Conservation (phyloP, 257 asterid species). For the Oldenlandia corymbosa region DNA sequence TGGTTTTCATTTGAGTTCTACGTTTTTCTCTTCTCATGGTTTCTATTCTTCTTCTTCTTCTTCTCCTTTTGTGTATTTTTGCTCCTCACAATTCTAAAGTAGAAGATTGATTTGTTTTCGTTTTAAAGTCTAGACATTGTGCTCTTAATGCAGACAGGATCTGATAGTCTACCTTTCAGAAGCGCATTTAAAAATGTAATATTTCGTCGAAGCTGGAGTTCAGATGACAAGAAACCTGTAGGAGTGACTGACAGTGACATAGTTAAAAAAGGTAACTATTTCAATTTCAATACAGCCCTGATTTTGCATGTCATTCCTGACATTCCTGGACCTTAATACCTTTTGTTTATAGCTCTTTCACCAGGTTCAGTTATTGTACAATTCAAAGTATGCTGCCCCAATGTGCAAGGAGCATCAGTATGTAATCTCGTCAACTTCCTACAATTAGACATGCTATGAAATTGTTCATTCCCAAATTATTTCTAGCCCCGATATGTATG, state of each 20-base stretch:
- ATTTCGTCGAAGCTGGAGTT: conserved; percentile 44
- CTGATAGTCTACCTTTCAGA: conserved; percentile 71
- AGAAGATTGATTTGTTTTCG: background rate
- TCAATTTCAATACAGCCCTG: conserved; percentile 1
- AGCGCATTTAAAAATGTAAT: conserved; percentile 93
- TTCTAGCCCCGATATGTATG: background rate
- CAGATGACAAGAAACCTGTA: conserved; percentile 41
- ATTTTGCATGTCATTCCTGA: conserved; percentile 5
- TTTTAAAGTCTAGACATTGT: conserved; percentile 9
- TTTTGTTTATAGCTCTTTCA: conserved; percentile 22
- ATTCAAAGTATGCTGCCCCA: conserved; percentile 83
- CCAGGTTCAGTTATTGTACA: conserved; percentile 69
- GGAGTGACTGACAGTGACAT: conserved; percentile 31
- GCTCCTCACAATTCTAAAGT: background rate
- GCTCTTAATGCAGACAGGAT: conserved; percentile 57
- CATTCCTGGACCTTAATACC: conserved; percentile 4
- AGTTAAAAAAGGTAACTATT: conserved; percentile 48
- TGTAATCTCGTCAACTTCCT: conserved; percentile 23
- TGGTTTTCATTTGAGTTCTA: no score
- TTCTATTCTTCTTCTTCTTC: no score
- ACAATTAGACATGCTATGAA: background rate
- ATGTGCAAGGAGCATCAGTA: conserved; percentile 70
- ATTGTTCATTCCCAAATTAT: background rate
- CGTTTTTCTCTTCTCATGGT: background rate
- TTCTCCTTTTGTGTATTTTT: no score